Evolutionary conservation across 306 rosid genomes (phyloP), one percentile per base, ranked within the genome.

Genomic region (Casuarina equisetifolia): DNA sequence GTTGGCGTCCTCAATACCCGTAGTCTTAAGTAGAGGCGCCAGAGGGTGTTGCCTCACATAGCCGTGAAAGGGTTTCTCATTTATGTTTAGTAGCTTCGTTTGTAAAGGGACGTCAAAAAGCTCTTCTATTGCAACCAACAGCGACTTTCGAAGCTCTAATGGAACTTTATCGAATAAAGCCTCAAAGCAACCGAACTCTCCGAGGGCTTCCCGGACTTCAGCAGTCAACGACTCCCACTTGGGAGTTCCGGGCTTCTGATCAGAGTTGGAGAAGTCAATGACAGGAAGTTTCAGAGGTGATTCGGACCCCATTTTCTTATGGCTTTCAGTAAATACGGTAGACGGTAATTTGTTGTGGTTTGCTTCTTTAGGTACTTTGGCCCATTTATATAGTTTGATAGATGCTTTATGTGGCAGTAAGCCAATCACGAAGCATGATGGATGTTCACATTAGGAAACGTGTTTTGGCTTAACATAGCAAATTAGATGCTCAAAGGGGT

Each of bases 101-200:
- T 91, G 69, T 19, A 91, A 63, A 76, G 96, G 93, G 35, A 91
- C 91, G 74, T 90, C 85, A 57, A 91, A 93, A 61, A 91, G 89
- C 77, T 89, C 86, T 79, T 89, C 54, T 0, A 83, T 61, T 46
- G 80, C 50, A 63, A 39, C 81, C 46, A 85, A 85, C 39, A 89
- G 8, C 15, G 82, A 82, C 64, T 84, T 85, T 3, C 78, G 62
- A 75, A 84, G 72, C 8, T 89, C 79, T n/a, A 73, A 15, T 49
- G 86, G 79, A 45, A 93, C 85, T 83, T 81, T 76, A 57, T 79
- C 76, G 75, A 86, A 91, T 42, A 66, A 53, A 35, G 87, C 94
- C 82, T 93, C 91, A 72, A 91, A 91, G 84, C 91, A 90, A 69
- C 96, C 97, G 53, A 74, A 92, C 59, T 89, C 90, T 52, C 70